Evolutionary conservation across 352 stramenopile genomes (phyloP).

Genomic region (Pythium apleroticum): DNA sequence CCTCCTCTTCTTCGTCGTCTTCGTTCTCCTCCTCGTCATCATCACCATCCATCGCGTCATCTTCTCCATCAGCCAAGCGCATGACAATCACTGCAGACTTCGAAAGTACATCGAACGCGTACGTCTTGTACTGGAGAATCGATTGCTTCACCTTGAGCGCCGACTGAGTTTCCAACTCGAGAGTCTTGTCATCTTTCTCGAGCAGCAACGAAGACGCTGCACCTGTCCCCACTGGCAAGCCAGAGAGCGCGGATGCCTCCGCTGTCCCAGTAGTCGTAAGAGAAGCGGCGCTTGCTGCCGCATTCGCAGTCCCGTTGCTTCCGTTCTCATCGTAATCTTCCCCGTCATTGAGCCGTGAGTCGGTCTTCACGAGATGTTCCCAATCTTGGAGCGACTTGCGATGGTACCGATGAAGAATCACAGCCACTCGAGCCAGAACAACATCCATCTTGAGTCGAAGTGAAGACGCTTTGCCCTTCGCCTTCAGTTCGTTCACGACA

Average conservation of each 20-base stretch:
- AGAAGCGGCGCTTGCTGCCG: neutral
- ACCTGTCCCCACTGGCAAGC: neutral
- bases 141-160: slow-evolving; percentile 59
- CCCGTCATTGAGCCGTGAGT: slow-evolving; percentile 55
- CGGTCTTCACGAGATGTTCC: slow-evolving; percentile 53
- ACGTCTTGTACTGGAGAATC: slow-evolving; percentile 75
- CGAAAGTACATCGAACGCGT: slow-evolving; percentile 74
- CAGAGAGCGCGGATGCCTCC: slow-evolving; percentile 1
- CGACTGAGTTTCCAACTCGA: slow-evolving; percentile 69
- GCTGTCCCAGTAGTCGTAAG: slow-evolving; percentile 9
- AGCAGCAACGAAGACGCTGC: slow-evolving; percentile 45
- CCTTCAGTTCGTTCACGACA: neutral
- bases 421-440: slow-evolving; percentile 41
- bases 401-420: slow-evolving; percentile 63
- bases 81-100: slow-evolving; percentile 54
- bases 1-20: slow-evolving; percentile 17
- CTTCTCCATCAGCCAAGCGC: slow-evolving; percentile 30
- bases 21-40: slow-evolving; percentile 23
- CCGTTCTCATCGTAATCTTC: slow-evolving; percentile 68
- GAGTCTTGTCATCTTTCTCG: slow-evolving; percentile 86
- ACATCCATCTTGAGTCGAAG: slow-evolving; percentile 58
- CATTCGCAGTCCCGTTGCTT: slow-evolving; percentile 18
- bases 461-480: neutral
- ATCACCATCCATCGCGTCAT: slow-evolving; percentile 17
- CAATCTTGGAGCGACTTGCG: slow-evolving; percentile 49